Percentiles rank a stretch among this genome's conserved stretches.
phyloP scores from a whole-genome alignment of 768 basidiomycete genomes.

The Mycena indigotica region DNA sequence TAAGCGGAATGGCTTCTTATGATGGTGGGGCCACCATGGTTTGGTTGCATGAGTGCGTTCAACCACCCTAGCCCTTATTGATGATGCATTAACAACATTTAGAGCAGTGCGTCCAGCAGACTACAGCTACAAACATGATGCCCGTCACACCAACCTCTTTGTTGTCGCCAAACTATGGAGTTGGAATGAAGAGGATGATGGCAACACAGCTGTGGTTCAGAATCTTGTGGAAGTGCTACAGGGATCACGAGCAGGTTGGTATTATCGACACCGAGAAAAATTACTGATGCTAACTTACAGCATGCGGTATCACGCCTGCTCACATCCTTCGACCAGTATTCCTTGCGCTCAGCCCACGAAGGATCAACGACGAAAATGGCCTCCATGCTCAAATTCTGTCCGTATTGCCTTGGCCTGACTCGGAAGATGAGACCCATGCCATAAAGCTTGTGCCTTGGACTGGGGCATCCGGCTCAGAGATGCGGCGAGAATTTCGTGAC shows the following conservation, averaged over 20 bases:
- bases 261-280: not conserved
- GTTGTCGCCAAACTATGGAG: slow-evolving; percentile 59
- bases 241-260: slow-evolving; percentile 36
- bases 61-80: slow-evolving; percentile 1
- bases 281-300: slow-evolving; percentile 23
- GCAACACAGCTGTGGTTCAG: slow-evolving; percentile 37
- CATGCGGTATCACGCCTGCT: slow-evolving; percentile 49
- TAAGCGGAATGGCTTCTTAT: slow-evolving; percentile 61
- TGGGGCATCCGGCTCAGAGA: slow-evolving; percentile 35
- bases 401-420: slow-evolving; percentile 38
- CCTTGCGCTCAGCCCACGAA: slow-evolving; percentile 42
- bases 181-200: slow-evolving; percentile 30
- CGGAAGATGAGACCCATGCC: slow-evolving; percentile 36
- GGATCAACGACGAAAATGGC: slow-evolving; percentile 27
- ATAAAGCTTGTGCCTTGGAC: slow-evolving; percentile 33
- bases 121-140: slow-evolving; percentile 82
- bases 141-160: slow-evolving; percentile 57
- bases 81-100: slow-evolving; percentile 9
- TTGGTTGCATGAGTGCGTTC: slow-evolving; percentile 68
- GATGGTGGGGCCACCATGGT: slow-evolving; percentile 55
- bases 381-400: slow-evolving; percentile 49
- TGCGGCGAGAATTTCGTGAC: slow-evolving; percentile 48
- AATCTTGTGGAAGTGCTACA: slow-evolving; percentile 35
- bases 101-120: slow-evolving; percentile 67
- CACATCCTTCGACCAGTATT: slow-evolving; percentile 54